Evolutionary conservation across 352 stramenopile genomes (phyloP), one percentile per base, ranked within the genome.

Genomic region (Phytophthora nicotianae): DNA sequence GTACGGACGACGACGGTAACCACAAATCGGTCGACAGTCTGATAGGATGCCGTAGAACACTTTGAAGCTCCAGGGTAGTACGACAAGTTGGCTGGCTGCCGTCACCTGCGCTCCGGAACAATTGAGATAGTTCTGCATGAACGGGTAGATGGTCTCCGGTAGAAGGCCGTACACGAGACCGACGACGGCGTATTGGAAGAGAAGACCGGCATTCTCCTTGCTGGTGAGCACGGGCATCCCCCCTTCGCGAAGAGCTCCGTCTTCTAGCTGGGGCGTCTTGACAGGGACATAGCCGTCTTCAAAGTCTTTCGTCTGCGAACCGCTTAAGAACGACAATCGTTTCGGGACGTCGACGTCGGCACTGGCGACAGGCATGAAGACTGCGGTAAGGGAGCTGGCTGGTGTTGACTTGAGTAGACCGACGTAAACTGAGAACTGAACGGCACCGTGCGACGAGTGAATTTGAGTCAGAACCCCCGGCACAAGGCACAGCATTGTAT

Each of bases 71-170:
- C 26, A 8, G 26, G 26, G 26, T 29, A 29, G 26, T 8, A 7
- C 7, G 7, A 29, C 26, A 4, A 29, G 26, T 29, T 29, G 26
- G 7, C 7, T 29, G 26, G 26, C 77, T 6, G 77, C 65, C 20
- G 77, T 60, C n/a, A 77, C 46, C 47, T 81, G 62, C 0, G 74
- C 33, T 3, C 70, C 72, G 29, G 66, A 68, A 29, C 68, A 71
- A 41, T 83, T 70, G 16, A 83, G 40, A 51, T 82, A 84, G 17
- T 65, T 24, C 35, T 71, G 58, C 50, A 84, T 47, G 56, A 86
- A 67, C 4, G 29, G 9, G 29, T 35, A 29, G 24, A 29, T 29
- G 4, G 24, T 29, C 7, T 7, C 24, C 4, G 24, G 77, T 0
- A 86, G 58, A 4, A 68, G 45, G 13, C 73, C 76, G 46, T 77